These are phyloP conservation scores for Sporodiniella umbellata DNA, from an alignment of 371 early-diverging fungal genomes.

Conservation along the genomic window DNA sequence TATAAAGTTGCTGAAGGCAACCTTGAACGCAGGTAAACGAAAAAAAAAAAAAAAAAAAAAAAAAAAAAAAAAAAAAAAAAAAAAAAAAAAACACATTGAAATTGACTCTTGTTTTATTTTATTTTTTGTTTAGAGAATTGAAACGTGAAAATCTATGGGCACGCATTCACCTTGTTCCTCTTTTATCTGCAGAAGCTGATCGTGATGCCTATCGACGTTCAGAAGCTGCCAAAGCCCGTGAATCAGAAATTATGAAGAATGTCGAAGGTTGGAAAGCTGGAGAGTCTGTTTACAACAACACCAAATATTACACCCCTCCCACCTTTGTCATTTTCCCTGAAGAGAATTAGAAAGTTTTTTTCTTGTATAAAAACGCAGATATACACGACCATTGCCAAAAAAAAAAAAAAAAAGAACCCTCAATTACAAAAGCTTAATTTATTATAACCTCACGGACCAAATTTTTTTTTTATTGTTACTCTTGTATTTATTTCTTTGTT, in stretches of 20 bases:
- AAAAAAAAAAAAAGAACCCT: no score
- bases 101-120: no score
- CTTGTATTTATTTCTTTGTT: background rate
- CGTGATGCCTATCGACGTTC: slow-evolving; percentile 88
- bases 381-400: no score
- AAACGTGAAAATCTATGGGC: slow-evolving; percentile 93
- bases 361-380: background rate
- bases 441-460: no score
- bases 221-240: slow-evolving; percentile 71
- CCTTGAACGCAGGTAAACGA: slow-evolving; percentile 67
- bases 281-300: slow-evolving; percentile 82
- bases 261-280: slow-evolving; percentile 77
- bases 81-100: no score
- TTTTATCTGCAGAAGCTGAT: slow-evolving; percentile 93
- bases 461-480: background rate
- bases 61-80: background rate
- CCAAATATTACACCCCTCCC: slow-evolving; percentile 73
- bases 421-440: no score
- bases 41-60: background rate
- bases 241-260: slow-evolving; percentile 86
- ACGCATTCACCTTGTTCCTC: slow-evolving; percentile 84
- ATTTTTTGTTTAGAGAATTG: slow-evolving; percentile 91
- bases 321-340: slow-evolving; percentile 49
- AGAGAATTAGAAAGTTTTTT: slow-evolving; percentile 25
- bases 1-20: slow-evolving; percentile 66